A percentile compares a stretch with the other conserved stretches of the same genome.
These are phyloP conservation scores for Sphagnurus paluster DNA, from an alignment of 1,284 basidiomycete species.

Conservation along the genomic window DNA sequence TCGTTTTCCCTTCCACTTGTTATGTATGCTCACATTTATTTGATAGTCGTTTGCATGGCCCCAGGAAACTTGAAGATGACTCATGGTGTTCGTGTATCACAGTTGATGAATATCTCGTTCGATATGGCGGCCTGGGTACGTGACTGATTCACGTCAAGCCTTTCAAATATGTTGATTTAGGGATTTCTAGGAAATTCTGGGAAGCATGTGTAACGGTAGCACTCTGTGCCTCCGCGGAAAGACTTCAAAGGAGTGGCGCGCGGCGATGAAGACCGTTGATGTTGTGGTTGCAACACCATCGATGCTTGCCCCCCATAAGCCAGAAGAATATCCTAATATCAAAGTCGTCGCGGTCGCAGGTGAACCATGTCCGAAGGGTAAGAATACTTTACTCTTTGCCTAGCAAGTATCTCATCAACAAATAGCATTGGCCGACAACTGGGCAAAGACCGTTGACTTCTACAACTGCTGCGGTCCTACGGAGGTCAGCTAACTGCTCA, in stretches of 20 bases:
- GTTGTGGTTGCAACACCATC: constrained; percentile 56
- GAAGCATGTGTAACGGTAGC: constrained; percentile 53
- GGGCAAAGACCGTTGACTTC: constrained; percentile 43
- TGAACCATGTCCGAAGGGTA: constrained; percentile 57
- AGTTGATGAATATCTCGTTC: constrained; percentile 60
- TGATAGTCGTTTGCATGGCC: constrained; percentile 47
- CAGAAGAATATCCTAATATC: constrained; percentile 56
- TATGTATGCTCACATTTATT: not conserved
- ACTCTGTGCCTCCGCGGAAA: constrained; percentile 58
- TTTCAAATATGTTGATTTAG: not conserved
- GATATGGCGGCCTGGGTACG: constrained; percentile 60
- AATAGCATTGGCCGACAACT: constrained; percentile 51
- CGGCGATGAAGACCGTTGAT: constrained; percentile 56
- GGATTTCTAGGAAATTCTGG: constrained; percentile 49
- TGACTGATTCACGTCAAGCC: not conserved
- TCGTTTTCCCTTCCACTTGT: not conserved
- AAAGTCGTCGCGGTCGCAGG: constrained; percentile 60
- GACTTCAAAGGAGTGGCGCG: constrained; percentile 55
- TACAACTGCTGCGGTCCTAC: constrained; percentile 53
- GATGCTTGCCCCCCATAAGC: constrained; percentile 55
- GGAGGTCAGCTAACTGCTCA: constrained; percentile 40
- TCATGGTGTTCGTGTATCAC: constrained; percentile 55
- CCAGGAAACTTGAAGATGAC: constrained; percentile 58
- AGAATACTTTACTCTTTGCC: constrained; percentile 11
- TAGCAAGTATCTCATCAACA: not conserved